Conservation (phyloP, 768 basidiomycete genomes). For the Imleria badia region DNA sequence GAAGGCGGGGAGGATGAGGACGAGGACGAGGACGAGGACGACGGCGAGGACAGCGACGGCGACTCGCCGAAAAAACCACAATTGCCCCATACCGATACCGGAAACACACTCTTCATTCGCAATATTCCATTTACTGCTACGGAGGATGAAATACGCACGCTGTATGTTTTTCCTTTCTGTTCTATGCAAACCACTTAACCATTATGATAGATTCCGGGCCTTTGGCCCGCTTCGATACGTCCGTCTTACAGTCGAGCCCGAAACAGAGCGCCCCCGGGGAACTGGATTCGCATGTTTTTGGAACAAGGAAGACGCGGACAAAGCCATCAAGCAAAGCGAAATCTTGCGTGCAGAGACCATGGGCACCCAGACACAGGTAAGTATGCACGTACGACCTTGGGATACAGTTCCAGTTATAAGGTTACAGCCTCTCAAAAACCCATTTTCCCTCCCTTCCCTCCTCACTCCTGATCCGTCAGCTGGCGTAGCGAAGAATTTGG, state of each 20-base stretch:
- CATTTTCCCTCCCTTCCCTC: conserved; percentile 84
- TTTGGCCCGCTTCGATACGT: conserved; percentile 95
- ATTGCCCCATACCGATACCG: conserved; percentile 81
- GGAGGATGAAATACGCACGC: conserved; percentile 83
- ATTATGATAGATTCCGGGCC: conserved; percentile 61
- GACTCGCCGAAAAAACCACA: conserved; percentile 58
- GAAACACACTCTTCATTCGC: conserved; percentile 90
- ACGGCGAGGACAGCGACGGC: conserved; percentile 24
- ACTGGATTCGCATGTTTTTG: conserved; percentile 98
- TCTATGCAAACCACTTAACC: background rate
- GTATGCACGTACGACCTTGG: conserved; percentile 22
- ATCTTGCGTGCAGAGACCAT: conserved; percentile 64
- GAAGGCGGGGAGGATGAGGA: conserved; percentile 29
- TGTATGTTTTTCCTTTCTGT: conserved; percentile 51
- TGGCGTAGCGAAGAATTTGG: conserved; percentile 74
- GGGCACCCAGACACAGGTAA: conserved; percentile 37
- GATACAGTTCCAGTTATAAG: background rate
- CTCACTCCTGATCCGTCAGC: conserved; percentile 94
- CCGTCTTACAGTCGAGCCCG: conserved; percentile 81
- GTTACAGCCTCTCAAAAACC: conserved; percentile 67
- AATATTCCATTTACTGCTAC: conserved; percentile 92
- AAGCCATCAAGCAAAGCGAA: conserved; percentile 79
- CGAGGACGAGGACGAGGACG: conserved; percentile 25
- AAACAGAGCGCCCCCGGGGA: conserved; percentile 84
- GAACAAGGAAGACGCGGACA: conserved; percentile 88